phyloP scores from a whole-genome alignment of 78 protist species.

The Chrysochromulina parva region DNA sequence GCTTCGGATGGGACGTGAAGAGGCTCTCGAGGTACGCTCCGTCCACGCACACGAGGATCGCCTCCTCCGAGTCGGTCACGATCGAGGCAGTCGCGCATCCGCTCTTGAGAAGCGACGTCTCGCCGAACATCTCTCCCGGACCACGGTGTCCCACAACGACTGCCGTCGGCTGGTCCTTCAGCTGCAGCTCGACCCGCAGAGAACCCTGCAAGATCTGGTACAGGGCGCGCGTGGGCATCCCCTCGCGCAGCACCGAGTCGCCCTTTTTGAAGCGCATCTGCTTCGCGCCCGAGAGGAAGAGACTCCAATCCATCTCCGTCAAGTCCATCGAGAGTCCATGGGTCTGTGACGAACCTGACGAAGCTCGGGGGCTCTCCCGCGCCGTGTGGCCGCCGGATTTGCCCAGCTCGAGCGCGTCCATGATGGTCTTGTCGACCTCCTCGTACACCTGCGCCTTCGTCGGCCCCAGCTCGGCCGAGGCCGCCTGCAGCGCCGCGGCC shows the following conservation, averaged over 20 bases:
- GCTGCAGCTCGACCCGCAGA: not conserved
- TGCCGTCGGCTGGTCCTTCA: not conserved
- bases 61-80: not conserved
- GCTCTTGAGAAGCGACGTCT: conserved; percentile 24
- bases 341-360: too few species aligned
- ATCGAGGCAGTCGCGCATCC: conserved; percentile 18
- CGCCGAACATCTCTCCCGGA: conserved; percentile 9
- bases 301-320: not conserved
- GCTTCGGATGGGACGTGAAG: not conserved
- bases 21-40: not conserved
- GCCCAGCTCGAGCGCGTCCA: not conserved
- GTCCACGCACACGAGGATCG: not conserved
- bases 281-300: conserved; percentile 1
- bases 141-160: not conserved
- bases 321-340: not conserved
- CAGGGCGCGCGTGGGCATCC: not conserved
- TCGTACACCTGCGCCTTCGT: not conserved
- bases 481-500: not conserved
- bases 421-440: not conserved
- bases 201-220: not conserved
- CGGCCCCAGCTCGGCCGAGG: not conserved
- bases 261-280: not conserved
- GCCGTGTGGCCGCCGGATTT: not conserved
- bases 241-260: not conserved
- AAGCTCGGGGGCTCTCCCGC: not conserved